Percentiles rank a stretch among this genome's conserved stretches.
These are phyloP conservation scores for Metschnikowia bowlesiae DNA, from an alignment of 805 yeast genomes.

Conservation along the genomic window DNA sequence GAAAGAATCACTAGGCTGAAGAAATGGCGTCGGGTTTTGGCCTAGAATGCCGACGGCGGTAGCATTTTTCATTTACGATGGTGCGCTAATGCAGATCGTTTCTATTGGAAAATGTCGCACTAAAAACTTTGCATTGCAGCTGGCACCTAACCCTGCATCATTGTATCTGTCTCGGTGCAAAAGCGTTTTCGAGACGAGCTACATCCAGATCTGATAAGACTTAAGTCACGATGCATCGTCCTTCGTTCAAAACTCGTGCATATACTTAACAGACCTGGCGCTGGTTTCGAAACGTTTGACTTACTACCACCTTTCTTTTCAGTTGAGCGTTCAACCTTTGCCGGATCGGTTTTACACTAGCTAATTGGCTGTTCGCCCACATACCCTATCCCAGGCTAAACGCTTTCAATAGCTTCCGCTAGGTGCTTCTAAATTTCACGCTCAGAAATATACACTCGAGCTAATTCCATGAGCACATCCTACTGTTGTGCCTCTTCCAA, in stretches of 20 bases:
- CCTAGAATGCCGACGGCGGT: constrained; percentile 1
- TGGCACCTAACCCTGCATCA: constrained; percentile 1
- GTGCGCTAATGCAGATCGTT: constrained; percentile 4
- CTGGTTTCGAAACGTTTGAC: not conserved
- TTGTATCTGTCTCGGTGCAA: not conserved
- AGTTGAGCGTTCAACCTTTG: not conserved
- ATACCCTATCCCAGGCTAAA: not conserved
- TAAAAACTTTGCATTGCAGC: constrained; percentile 3
- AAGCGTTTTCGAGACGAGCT: constrained; percentile 4
- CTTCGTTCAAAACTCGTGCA: not conserved
- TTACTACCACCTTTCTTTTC: not conserved
- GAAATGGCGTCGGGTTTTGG: not conserved
- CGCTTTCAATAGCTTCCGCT: not conserved
- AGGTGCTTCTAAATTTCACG: not conserved
- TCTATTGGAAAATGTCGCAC: not conserved
- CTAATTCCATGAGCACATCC: not conserved
- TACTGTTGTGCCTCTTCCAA: not conserved
- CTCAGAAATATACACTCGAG: not conserved
- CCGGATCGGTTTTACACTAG: not conserved
- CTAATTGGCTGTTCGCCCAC: too few species aligned
- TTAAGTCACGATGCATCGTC: not conserved
- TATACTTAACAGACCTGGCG: not conserved
- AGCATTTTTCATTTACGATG: not conserved
- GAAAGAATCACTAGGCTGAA: not conserved
- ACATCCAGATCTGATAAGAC: constrained; percentile 5